These are phyloP conservation scores for Aureobasidium namibiae DNA, from an alignment of 2,329 filamentous ascomycete species.

Conservation along the genomic window DNA sequence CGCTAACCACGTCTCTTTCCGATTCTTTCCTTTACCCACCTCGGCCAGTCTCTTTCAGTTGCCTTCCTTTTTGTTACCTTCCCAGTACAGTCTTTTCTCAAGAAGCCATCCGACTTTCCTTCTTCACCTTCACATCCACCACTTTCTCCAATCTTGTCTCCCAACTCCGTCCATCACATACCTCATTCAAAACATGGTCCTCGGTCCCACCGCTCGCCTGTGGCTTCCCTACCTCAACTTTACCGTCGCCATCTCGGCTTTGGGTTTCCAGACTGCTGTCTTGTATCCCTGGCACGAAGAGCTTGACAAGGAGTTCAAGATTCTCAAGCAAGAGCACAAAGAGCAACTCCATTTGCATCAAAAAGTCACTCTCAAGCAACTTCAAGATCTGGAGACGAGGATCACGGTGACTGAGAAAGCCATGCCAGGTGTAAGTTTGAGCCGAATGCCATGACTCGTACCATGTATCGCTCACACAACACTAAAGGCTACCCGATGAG, in stretches of 20 bases:
- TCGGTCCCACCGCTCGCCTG: conserved; percentile 14
- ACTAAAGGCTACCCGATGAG: not conserved
- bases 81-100: not conserved
- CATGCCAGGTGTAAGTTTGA: not conserved
- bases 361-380: conserved; percentile 1
- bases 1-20: not conserved
- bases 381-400: conserved; percentile 4
- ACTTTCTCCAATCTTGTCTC: not conserved
- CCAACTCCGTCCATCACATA: not conserved
- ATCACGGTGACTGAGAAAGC: conserved; percentile 4
- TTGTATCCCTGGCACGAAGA: conserved; percentile 23
- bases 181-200: conserved; percentile 15
- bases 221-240: conserved; percentile 20
- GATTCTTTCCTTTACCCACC: conserved; percentile 4
- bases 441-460: not conserved
- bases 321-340: conserved; percentile 17
- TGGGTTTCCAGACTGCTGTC: conserved; percentile 21
- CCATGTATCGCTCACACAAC: not conserved
- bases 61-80: not conserved
- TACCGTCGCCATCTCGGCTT: conserved; percentile 18
- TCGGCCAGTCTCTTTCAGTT: not conserved
- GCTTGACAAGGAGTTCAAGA: conserved; percentile 20
- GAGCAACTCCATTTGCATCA: conserved; percentile 14
- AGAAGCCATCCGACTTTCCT: not conserved
- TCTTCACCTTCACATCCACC: not conserved